phyloP scores from a whole-genome alignment of 176 grass and related monocot species.

The Dendrocalamus sinicus region DNA sequence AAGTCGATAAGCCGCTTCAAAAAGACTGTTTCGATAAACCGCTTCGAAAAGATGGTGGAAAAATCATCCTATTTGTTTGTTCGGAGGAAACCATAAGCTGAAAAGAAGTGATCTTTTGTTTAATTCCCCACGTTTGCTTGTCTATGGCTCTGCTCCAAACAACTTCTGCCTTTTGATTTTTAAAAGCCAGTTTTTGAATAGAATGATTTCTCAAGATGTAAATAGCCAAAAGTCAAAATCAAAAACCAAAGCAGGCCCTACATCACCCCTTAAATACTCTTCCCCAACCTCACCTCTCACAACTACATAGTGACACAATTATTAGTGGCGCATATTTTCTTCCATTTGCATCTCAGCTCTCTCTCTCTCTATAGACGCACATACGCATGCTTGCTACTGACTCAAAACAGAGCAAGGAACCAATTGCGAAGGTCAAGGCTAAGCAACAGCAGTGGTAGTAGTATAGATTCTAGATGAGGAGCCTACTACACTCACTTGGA shows the following conservation, averaged over 20 bases:
- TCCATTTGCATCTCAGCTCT: not conserved
- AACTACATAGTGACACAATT: conserved; percentile 1
- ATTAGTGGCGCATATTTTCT: conserved; percentile 1
- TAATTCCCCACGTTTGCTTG: not conserved
- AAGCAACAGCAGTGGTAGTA: no score
- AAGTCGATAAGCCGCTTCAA: no score
- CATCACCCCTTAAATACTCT: conserved; percentile 46
- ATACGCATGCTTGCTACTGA: not conserved
- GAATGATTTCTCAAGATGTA: no score
- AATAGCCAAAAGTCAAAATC: no score
- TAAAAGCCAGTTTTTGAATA: accelerated
- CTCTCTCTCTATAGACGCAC: not conserved
- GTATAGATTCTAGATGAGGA: conserved; percentile 39
- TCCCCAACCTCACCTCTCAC: conserved; percentile 19
- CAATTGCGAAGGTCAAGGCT: not conserved
- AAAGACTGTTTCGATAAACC: no score
- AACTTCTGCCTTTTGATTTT: no score
- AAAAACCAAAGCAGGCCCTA: not conserved
- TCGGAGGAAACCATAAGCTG: no score
- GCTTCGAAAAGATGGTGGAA: no score
- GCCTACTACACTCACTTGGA: not conserved
- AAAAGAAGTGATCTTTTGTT: no score
- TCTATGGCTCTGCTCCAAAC: no score
- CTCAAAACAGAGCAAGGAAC: not conserved
- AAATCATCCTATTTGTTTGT: no score